These are phyloP conservation scores for Fusarium penzigii DNA, from an alignment of 2,329 filamentous ascomycete species.

Conservation along the genomic window DNA sequence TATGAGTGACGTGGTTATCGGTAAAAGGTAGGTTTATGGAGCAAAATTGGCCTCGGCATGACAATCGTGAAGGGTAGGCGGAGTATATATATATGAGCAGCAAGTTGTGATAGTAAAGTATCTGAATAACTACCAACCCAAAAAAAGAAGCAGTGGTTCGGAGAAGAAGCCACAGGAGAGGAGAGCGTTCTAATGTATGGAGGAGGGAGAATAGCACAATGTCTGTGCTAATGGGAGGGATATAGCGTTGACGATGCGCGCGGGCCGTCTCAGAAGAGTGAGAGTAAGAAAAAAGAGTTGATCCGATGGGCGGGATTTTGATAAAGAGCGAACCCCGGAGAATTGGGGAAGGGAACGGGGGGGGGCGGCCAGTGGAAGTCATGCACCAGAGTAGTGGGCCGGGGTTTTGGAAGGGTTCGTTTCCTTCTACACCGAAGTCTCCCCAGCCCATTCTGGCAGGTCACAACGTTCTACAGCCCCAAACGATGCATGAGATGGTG, in stretches of 20 bases:
- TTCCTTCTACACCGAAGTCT: background rate
- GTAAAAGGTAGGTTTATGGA: too few relatives aligned
- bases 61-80: background rate
- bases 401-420: conserved; percentile 5
- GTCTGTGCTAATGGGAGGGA: conserved; percentile 13
- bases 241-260: conserved; percentile 13
- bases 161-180: background rate
- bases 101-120: too few relatives aligned
- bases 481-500: too few relatives aligned
- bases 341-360: conserved; percentile 8
- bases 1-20: too few relatives aligned
- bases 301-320: conserved; percentile 25
- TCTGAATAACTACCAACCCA: too few relatives aligned
- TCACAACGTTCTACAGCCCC: background rate
- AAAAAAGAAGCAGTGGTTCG: background rate
- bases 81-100: background rate
- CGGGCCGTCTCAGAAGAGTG: background rate
- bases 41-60: too few relatives aligned
- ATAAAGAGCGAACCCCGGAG: conserved; percentile 26
- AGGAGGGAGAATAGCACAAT: too few relatives aligned
- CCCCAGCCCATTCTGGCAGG: conserved; percentile 22
- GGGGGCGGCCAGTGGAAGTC: too few relatives aligned
- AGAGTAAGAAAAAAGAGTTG: conserved; percentile 1
- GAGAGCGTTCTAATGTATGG: background rate
- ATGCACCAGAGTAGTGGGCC: too few relatives aligned